A percentile compares a stretch with the other conserved stretches of the same genome.
These are phyloP conservation scores for Santalum album DNA, from an alignment of 164 flowering plant species.

Conservation along the genomic window DNA sequence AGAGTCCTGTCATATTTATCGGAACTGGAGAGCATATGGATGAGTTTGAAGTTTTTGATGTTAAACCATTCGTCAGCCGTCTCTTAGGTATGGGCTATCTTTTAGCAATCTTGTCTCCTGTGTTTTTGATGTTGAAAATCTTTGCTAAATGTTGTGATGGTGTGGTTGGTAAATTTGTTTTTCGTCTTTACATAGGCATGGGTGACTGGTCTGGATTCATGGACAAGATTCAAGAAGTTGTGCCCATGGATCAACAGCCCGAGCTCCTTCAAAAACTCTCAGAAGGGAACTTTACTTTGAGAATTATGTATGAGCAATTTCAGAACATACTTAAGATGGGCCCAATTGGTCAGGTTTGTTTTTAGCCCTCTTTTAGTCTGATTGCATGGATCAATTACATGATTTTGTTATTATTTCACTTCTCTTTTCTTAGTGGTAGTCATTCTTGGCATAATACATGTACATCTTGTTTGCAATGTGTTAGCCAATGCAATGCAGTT, in stretches of 20 bases:
- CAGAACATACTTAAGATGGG: slow-evolving; percentile 98
- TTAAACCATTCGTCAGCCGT: slow-evolving; percentile 95
- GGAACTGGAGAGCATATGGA: slow-evolving; percentile 99
- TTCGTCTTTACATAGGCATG: slow-evolving; percentile 53
- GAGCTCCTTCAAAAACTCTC: slow-evolving; percentile 93
- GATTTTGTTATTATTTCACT: not conserved
- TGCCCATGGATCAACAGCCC: slow-evolving; percentile 98
- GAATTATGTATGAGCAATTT: slow-evolving; percentile 95
- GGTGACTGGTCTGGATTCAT: slow-evolving; percentile 99
- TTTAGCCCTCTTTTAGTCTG: not conserved
- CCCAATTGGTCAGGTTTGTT: slow-evolving; percentile 84
- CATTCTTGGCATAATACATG: too few relatives aligned
- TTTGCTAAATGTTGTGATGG: not conserved
- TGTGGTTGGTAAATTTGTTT: not conserved
- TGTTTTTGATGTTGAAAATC: slow-evolving; percentile 1
- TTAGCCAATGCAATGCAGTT: too few relatives aligned
- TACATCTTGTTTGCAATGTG: too few relatives aligned
- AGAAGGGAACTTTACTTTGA: slow-evolving; percentile 82
- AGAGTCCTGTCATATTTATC: slow-evolving; percentile 91
- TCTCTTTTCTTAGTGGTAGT: not conserved
- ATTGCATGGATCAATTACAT: not conserved
- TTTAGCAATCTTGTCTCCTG: not conserved
- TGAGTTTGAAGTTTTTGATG: slow-evolving; percentile 98
- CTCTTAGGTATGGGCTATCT: slow-evolving; percentile 53
- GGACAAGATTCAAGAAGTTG: slow-evolving; percentile 99